Base-by-base conservation (phyloP, 257 asterid species). In the Solanum tacnaense region DNA sequence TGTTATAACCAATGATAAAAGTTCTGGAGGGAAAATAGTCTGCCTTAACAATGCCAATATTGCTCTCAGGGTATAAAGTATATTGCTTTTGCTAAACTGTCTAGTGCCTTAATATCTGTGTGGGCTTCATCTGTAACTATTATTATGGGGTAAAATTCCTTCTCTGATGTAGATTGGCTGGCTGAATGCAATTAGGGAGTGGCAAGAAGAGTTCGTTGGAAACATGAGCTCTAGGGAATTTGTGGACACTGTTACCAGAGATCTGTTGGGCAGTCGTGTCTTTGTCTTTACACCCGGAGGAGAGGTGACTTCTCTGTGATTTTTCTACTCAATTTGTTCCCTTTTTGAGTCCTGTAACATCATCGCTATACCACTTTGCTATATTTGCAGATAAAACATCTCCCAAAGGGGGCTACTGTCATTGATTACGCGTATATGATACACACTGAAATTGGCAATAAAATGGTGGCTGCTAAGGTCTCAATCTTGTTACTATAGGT, bases 181-280 rank as follows among this genome's bases (percentile, higher is more conserved):
- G 99, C 96, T 96, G 86, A 95, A 95, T 91, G 99, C 99, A 89
- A 96, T 96, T 81, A 93, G 99, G 90, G 99, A 96, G 91, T 96
- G 99, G 99, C 98, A 96, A 89, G 98, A 96, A 91, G 99, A 96
- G 91, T 96, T 96, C 87, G 99, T 95, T 84, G 99, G 98, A 73
- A 96, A 96, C 90, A 96, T 95, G 98, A 96, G 98, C 88, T 96
- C 99, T 44, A 93, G 99, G 91, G 99, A 95, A 88, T 95, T 96
- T 90, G 99, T 96, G 85, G 99, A 96, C 89, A 94, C 98, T 35
- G 90, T 96, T 89, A 96, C 98, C 85, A 91, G 95, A 92, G 99
- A 96, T 94, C 98, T 96, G 81, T 89, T 96, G 46, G 98, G 99
- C 88, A 96, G 98, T 84, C 96, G 98, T 58, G 98, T 96, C 81